Evolutionary conservation across 257 asterid species (phyloP).

Genomic region (Solanum bulbocastanum): DNA sequence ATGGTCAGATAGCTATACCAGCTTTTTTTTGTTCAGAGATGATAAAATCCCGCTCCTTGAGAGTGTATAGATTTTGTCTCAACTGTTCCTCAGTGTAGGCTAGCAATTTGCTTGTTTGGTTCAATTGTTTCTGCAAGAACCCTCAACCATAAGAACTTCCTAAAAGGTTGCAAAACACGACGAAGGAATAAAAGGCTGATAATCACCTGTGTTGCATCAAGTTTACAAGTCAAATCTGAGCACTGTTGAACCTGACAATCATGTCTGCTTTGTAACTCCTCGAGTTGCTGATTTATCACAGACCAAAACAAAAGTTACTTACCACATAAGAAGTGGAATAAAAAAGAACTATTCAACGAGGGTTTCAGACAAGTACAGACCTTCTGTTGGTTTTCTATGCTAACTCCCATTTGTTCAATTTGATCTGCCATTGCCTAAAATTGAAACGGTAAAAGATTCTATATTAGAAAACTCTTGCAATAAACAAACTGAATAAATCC

Average conservation of each 20-base stretch:
- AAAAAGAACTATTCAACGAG: background rate
- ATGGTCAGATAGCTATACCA: conserved; percentile 18
- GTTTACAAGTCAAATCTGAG: conserved; percentile 45
- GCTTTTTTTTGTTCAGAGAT: conserved; percentile 80
- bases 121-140: conserved; percentile 49
- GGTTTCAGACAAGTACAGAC: conserved; percentile 7
- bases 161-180: background rate
- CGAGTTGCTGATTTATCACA: conserved; percentile 37
- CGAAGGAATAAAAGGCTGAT: background rate
- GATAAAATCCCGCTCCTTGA: conserved; percentile 65
- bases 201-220: conserved; percentile 53
- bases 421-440: conserved; percentile 84
- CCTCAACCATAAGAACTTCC: conserved; percentile 13
- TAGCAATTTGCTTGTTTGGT: conserved; percentile 38
- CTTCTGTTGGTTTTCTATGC: conserved; percentile 67
- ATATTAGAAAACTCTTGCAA: background rate
- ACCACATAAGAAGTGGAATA: background rate
- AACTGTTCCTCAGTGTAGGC: conserved; percentile 56
- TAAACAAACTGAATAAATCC: background rate
- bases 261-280: conserved; percentile 49
- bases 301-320: background rate
- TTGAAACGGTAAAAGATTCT: background rate
- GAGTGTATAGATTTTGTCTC: conserved; percentile 39
- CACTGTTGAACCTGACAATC: conserved; percentile 49
- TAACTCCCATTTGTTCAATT: conserved; percentile 68